Percentiles rank a stretch among this genome's conserved stretches.
phyloP scores from a whole-genome alignment of 805 yeast species.

The Sugiyamaella chiloensis region DNA sequence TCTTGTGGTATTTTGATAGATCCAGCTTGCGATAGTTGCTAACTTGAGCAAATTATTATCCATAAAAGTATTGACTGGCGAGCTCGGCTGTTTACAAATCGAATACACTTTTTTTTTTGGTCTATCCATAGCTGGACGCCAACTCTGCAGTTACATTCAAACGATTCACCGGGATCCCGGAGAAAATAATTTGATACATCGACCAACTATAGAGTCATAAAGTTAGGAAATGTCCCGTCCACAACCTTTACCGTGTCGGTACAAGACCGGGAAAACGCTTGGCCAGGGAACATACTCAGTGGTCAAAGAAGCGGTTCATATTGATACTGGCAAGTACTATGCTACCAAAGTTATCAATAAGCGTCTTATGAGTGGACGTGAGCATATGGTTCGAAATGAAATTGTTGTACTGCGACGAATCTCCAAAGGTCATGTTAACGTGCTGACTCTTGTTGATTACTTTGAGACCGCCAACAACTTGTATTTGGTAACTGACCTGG shows the following conservation, averaged over 20 bases:
- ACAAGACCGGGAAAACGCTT: constrained; percentile 34
- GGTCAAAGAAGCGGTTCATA: constrained; percentile 42
- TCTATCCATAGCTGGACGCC: no score
- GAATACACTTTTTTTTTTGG: no score
- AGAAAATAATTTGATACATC: no score
- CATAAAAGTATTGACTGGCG: no score
- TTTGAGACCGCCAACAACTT: constrained; percentile 61
- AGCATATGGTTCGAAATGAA: constrained; percentile 57
- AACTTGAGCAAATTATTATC: no score
- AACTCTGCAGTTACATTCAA: no score
- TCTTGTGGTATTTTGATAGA: no score
- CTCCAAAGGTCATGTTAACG: constrained; percentile 50
- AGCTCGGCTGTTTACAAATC: no score
- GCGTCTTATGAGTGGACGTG: constrained; percentile 50
- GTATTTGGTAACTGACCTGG: constrained; percentile 61
- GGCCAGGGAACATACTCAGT: constrained; percentile 45
- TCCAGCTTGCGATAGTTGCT: no score
- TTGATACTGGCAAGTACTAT: constrained; percentile 42
- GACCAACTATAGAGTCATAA: no score
- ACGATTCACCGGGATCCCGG: no score
- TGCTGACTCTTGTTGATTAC: constrained; percentile 61
- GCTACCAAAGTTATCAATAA: constrained; percentile 56
- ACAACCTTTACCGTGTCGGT: constrained; percentile 29
- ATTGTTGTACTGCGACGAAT: constrained; percentile 52
- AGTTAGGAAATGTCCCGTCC: no score